Percentiles rank a stretch among this genome's conserved stretches.
phyloP scores from a whole-genome alignment of 2,329 filamentous ascomycete genomes.

The Microcyclospora pomicola region DNA sequence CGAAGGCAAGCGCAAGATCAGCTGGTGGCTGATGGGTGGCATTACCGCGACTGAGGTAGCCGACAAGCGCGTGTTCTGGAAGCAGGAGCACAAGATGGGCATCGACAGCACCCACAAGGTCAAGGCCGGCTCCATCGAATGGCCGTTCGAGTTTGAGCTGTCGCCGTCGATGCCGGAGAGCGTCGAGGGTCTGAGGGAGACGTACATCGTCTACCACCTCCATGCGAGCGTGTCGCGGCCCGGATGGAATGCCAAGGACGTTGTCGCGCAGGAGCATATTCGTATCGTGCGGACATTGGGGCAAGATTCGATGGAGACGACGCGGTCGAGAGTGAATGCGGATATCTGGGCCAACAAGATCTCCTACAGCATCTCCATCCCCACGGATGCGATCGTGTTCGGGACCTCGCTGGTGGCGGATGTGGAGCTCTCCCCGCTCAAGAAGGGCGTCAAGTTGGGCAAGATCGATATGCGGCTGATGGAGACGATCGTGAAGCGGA shows the following conservation, averaged over 20 bases:
- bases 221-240: conserved; percentile 72
- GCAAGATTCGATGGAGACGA: conserved; percentile 55
- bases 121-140: conserved; percentile 36
- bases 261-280: conserved; percentile 58
- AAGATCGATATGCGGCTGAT: conserved; percentile 67
- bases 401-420: conserved; percentile 75
- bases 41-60: conserved; percentile 27
- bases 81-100: conserved; percentile 31
- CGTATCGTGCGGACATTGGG: conserved; percentile 36
- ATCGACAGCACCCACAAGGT: conserved; percentile 37
- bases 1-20: conserved; percentile 35
- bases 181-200: conserved; percentile 75
- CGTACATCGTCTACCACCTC: conserved; percentile 77
- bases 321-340: conserved; percentile 48
- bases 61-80: conserved; percentile 34
- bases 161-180: conserved; percentile 54
- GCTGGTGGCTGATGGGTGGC: conserved; percentile 25
- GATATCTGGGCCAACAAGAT: conserved; percentile 98
- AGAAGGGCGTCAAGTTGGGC: conserved; percentile 81
- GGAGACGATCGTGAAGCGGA: conserved; percentile 50
- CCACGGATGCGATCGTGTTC: conserved; percentile 87
- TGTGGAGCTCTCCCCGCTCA: conserved; percentile 72
- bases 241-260: conserved; percentile 77
- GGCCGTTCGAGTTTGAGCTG: conserved; percentile 37
- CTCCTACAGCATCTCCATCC: conserved; percentile 85